Evolutionary conservation across 495 filamentous ascomycete species (phyloP).

Genomic region (Penicillium daleae): DNA sequence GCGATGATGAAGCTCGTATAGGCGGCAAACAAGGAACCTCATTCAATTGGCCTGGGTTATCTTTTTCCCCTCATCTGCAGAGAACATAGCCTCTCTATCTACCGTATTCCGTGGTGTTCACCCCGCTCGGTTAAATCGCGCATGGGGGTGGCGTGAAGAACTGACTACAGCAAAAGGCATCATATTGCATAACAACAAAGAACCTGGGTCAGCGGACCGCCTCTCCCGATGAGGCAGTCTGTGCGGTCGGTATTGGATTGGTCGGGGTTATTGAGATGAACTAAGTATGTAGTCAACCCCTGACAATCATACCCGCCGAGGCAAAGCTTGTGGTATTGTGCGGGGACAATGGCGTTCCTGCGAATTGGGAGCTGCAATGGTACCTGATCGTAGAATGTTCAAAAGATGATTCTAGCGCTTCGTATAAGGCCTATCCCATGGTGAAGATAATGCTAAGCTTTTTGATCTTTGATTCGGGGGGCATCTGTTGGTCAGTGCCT

Average conservation of each 20-base stretch:
- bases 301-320: not conserved
- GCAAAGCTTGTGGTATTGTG: not conserved
- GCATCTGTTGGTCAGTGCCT: not conserved
- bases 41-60: constrained; percentile 17
- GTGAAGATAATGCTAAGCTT: constrained; percentile 1
- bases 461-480: not conserved
- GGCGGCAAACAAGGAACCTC: not conserved
- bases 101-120: not conserved
- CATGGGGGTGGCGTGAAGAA: constrained; percentile 15
- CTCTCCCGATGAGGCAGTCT: not conserved
- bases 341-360: not conserved
- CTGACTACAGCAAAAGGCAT: not conserved
- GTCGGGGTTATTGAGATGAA: not conserved
- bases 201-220: not conserved
- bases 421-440: not conserved
- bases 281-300: not conserved
- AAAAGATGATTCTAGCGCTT: not conserved
- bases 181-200: not conserved
- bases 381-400: not conserved
- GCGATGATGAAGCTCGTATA: constrained; percentile 5
- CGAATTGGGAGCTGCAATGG: not conserved
- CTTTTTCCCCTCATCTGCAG: constrained; percentile 10
- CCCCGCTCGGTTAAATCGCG: constrained; percentile 6
- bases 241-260: too few species aligned
- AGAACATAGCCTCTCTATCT: not conserved